Conservation (phyloP, 2,329 filamentous ascomycete species). For the Helotiales sp. region DNA sequence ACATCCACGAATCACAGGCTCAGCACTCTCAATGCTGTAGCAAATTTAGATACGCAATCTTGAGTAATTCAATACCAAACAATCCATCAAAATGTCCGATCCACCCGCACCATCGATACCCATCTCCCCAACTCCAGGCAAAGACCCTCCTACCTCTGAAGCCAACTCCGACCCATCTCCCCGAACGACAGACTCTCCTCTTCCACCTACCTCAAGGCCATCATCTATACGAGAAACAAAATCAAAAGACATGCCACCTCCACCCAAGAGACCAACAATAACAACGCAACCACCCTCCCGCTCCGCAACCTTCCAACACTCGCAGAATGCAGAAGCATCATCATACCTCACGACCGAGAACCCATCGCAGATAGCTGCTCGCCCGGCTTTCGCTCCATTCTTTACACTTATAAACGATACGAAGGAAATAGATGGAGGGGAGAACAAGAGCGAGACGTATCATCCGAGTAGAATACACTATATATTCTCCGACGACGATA, state of each 20-base stretch:
- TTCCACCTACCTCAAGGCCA: neutral
- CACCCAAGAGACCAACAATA: conserved; percentile 2
- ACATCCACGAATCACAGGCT: neutral
- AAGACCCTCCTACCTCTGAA: conserved; percentile 16
- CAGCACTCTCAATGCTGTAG: neutral
- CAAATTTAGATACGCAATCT: neutral
- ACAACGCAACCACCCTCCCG: neutral
- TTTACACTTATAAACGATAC: conserved; percentile 83
- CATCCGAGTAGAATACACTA: conserved; percentile 83
- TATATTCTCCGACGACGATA: conserved; percentile 88
- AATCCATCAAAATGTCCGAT: neutral
- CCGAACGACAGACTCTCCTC: too few relatives aligned
- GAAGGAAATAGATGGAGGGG: neutral
- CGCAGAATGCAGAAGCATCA: neutral
- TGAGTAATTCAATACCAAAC: neutral
- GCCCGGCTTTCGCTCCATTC: conserved; percentile 68
- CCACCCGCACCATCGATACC: conserved; percentile 18
- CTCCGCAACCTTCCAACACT: neutral
- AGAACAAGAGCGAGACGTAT: conserved; percentile 59
- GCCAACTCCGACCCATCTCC: neutral
- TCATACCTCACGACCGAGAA: neutral
- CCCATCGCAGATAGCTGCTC: neutral
- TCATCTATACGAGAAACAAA: neutral
- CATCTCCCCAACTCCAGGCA: conserved; percentile 16
- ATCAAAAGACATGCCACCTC: conserved; percentile 3